Conservation (phyloP, 768 basidiomycete species). For the Psilocybe sp. region DNA sequence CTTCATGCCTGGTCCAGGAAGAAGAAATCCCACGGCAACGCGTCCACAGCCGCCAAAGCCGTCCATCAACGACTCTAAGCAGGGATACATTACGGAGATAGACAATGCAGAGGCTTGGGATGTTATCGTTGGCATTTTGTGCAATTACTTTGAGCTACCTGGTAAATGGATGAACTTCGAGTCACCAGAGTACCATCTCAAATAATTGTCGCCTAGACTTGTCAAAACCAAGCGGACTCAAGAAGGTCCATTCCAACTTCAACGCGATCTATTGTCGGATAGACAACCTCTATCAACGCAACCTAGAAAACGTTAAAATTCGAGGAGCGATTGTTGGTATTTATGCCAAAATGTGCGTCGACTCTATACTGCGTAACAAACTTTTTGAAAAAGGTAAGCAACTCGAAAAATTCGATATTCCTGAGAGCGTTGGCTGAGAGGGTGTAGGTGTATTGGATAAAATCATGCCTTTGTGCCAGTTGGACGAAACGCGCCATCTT, state of each 20-base stretch:
- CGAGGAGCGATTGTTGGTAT: constrained; percentile 58
- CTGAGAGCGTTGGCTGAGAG: not conserved
- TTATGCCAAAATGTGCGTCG: constrained; percentile 61
- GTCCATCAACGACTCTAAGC: constrained; percentile 3
- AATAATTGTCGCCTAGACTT: constrained; percentile 38
- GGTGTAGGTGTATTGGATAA: constrained; percentile 50
- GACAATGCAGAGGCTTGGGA: constrained; percentile 49
- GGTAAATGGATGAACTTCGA: constrained; percentile 28
- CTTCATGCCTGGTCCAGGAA: too few species aligned
- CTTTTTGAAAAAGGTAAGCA: constrained; percentile 52
- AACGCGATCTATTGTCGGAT: constrained; percentile 47
- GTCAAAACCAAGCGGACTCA: constrained; percentile 53
- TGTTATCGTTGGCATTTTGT: constrained; percentile 43
- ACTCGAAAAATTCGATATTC: not conserved
- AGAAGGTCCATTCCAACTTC: constrained; percentile 60
- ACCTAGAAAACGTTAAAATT: constrained; percentile 43
- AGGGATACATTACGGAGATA: constrained; percentile 40
- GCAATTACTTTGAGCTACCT: constrained; percentile 50
- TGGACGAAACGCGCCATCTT: constrained; percentile 45
- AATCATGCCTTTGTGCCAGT: constrained; percentile 51
- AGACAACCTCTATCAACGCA: constrained; percentile 42
- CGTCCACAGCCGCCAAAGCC: too few species aligned
- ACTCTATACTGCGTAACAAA: constrained; percentile 57
- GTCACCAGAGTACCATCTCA: not conserved
- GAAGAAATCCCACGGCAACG: too few species aligned